Conservation (phyloP, 495 filamentous ascomycete genomes). For the Pyrenula massariospora region DNA sequence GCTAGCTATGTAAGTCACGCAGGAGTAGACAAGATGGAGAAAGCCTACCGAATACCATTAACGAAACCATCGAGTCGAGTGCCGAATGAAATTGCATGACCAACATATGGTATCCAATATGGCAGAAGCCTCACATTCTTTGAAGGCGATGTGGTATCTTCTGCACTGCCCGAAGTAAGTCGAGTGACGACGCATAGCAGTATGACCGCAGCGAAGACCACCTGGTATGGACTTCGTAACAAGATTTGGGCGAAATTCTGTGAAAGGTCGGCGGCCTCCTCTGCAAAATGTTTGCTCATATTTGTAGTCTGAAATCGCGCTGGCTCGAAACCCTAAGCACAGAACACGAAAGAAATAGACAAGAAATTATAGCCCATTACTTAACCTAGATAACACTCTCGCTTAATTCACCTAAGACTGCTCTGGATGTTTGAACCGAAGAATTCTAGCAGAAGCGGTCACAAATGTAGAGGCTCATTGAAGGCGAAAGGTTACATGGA, state of each 20-base stretch:
- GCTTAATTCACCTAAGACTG: too few species aligned
- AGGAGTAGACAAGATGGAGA: background rate
- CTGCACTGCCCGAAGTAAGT: background rate
- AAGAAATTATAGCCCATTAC: too few species aligned
- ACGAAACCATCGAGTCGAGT: constrained; percentile 32
- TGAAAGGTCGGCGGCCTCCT: background rate
- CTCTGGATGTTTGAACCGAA: too few species aligned
- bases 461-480: too few species aligned
- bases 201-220: background rate
- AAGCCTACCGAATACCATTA: constrained; percentile 25
- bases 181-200: background rate
- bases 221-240: background rate
- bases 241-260: background rate
- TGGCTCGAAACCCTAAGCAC: too few species aligned
- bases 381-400: too few species aligned
- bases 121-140: constrained; percentile 17
- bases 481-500: too few species aligned
- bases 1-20: constrained; percentile 7
- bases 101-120: constrained; percentile 49
- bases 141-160: background rate
- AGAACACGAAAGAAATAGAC: too few species aligned
- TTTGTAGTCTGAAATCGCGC: too few species aligned
- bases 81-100: constrained; percentile 37
- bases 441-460: too few species aligned
- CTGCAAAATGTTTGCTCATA: too few species aligned